Percentiles rank a stretch among this genome's conserved stretches.
Evolutionary conservation across 257 asterid species (phyloP).

Genomic region (Misopates orontium): DNA sequence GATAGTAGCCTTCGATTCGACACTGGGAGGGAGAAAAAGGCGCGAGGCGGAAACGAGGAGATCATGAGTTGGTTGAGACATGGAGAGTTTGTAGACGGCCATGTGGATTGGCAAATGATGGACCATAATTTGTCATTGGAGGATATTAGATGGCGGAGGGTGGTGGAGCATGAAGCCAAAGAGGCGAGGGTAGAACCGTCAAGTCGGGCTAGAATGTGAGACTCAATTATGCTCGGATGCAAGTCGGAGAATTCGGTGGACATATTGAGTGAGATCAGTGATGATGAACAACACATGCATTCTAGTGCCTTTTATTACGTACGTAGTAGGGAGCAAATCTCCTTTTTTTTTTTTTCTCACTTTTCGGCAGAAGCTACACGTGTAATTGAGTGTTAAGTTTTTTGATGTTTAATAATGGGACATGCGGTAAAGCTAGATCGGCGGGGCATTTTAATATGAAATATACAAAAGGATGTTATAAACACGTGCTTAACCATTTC

Average conservation of each 20-base stretch:
- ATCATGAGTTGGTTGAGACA: constrained; percentile 35
- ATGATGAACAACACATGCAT: no score
- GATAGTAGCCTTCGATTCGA: neutral
- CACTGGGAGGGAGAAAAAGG: constrained; percentile 50
- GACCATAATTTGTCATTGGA: constrained; percentile 57
- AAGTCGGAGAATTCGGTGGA: constrained; percentile 39
- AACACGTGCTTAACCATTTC: no score
- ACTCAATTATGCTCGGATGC: constrained; percentile 55
- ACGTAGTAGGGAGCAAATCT: no score
- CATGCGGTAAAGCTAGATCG: no score
- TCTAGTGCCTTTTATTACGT: no score
- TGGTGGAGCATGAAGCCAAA: constrained; percentile 54
- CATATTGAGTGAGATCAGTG: no score
- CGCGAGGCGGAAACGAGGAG: constrained; percentile 58
- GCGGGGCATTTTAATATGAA: no score
- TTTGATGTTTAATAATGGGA: no score
- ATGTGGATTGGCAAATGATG: constrained; percentile 57
- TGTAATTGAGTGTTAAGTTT: no score
- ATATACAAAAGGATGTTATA: no score
- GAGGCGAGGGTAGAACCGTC: constrained; percentile 72
- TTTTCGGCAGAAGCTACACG: no score
- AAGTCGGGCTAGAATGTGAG: constrained; percentile 60
- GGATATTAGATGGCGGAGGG: constrained; percentile 61
- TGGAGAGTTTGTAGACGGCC: constrained; percentile 72
- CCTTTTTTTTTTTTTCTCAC: no score